phyloP scores from a whole-genome alignment of 768 basidiomycete genomes.

The Austroboletus eburneus region DNA sequence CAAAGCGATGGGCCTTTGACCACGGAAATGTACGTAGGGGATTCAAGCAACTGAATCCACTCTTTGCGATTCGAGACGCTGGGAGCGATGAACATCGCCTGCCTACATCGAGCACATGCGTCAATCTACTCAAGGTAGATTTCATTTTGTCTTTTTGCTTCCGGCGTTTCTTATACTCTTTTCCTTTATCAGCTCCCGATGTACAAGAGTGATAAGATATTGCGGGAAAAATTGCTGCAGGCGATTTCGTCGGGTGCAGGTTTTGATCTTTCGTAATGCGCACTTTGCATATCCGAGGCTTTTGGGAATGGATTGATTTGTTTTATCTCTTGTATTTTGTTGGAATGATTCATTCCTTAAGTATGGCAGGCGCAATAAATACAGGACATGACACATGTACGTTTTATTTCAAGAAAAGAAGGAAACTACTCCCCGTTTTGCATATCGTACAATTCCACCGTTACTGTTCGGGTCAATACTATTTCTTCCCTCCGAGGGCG shows the following conservation, averaged over 20 bases:
- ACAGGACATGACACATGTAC: too few species aligned
- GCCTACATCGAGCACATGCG: constrained; percentile 81
- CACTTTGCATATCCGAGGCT: too few species aligned
- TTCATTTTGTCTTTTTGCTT: neutral
- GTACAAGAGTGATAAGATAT: constrained; percentile 57
- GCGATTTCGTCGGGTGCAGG: constrained; percentile 87
- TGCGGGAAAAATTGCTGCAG: constrained; percentile 76
- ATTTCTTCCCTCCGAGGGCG: constrained; percentile 27
- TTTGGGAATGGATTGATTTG: too few species aligned
- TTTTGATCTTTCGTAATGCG: constrained; percentile 89
- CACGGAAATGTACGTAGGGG: constrained; percentile 41
- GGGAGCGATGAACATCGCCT: constrained; percentile 68
- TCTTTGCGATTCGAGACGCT: constrained; percentile 83
- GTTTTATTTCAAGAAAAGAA: constrained; percentile 4
- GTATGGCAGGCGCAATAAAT: too few species aligned
- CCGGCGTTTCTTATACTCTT: neutral
- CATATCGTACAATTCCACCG: constrained; percentile 18
- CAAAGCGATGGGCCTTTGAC: neutral
- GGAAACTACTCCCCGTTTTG: neutral
- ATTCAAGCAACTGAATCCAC: constrained; percentile 82
- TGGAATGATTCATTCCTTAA: too few species aligned
- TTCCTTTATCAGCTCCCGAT: constrained; percentile 53
- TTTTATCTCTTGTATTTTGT: too few species aligned
- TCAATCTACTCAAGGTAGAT: constrained; percentile 83
- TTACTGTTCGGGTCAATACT: too few species aligned